Evolutionary conservation across 805 yeast genomes (phyloP), one percentile per base, ranked within the genome.

Genomic region (Metschnikowia amazonensis): DNA sequence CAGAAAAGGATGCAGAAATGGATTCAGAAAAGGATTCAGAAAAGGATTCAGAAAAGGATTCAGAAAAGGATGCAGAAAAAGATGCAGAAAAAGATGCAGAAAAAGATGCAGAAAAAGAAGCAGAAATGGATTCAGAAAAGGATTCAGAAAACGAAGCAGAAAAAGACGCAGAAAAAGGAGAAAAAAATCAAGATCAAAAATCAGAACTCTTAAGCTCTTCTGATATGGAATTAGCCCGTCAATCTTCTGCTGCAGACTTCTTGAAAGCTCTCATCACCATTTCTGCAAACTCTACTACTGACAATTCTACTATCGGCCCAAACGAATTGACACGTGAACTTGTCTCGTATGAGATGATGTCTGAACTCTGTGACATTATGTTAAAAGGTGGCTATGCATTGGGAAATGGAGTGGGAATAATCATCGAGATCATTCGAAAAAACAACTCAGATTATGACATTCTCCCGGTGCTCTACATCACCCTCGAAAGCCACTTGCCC

Each of bases 321-420:
- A 71, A 71, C 52, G 77, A 72, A 50, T 60, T 72, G 44, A 72
- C 77, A 1, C 51, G 77, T 36, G 74, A 72, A 46, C 61, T 72
- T 50, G 77, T 72, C 1, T 63, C 71, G 2, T 58, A 57, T 42
- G 66, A 63, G 3, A 63, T 63, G 45, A 70, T 72, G 72, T 35
- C 55, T 18, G 54, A 54, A 27, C 55, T 72, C 23, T 69, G 75
- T 46, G 47, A 59, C 27, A 63, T 69, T 37, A 72, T 72, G 77
- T 59, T 71, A 32, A 64, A 68, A 42, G 75, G 76, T n/a, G 75
- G 75, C 2, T 69, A 69, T 45, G 73, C 75, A 4, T 62, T 72
- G 49, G 72, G 74, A n/a, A 72, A 70, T 45, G 76, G 75, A 7
- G 77, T 72, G n/a, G 77, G 77, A 3, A 72, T 72, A 42, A 64